Evolutionary conservation across 2,329 filamentous ascomycete genomes (phyloP).

Genomic region (Zopfia rhizophila): DNA sequence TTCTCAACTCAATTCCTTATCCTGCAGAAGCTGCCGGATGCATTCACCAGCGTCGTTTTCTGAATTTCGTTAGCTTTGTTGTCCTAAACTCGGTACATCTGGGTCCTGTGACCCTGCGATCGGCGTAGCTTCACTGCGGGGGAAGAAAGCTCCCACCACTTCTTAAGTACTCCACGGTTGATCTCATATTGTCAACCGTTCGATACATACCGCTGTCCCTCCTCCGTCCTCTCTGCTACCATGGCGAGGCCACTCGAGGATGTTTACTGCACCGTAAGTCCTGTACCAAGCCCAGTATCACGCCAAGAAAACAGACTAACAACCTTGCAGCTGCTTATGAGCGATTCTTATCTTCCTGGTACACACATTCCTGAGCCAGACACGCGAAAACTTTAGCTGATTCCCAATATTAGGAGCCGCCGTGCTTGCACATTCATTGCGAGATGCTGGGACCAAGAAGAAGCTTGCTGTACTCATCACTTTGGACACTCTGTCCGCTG

Average conservation of each 20-base stretch:
- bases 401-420: slow-evolving; percentile 73
- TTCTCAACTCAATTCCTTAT: no score
- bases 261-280: slow-evolving; percentile 73
- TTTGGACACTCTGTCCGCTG: slow-evolving; percentile 77
- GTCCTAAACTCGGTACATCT: no score
- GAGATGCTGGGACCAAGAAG: slow-evolving; percentile 87
- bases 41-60: no score
- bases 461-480: slow-evolving; percentile 88
- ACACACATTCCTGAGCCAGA: slow-evolving; percentile 29
- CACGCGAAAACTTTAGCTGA: slow-evolving; percentile 17
- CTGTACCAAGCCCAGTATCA: slow-evolving; percentile 5
- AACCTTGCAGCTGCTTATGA: slow-evolving; percentile 80
- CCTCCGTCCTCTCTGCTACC: slow-evolving; percentile 13
- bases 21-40: no score
- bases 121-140: slow-evolving; percentile 20
- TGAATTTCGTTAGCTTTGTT: no score
- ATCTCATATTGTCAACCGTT: background rate
- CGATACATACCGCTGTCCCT: slow-evolving; percentile 9
- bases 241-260: slow-evolving; percentile 60
- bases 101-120: no score
- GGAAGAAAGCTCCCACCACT: slow-evolving; percentile 18
- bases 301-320: slow-evolving; percentile 36
- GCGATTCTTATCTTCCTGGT: slow-evolving; percentile 94
- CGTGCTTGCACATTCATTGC: slow-evolving; percentile 92
- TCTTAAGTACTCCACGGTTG: background rate